Conservation (phyloP, 1,139 yeast species). For the Geotrichum aggregatum region DNA sequence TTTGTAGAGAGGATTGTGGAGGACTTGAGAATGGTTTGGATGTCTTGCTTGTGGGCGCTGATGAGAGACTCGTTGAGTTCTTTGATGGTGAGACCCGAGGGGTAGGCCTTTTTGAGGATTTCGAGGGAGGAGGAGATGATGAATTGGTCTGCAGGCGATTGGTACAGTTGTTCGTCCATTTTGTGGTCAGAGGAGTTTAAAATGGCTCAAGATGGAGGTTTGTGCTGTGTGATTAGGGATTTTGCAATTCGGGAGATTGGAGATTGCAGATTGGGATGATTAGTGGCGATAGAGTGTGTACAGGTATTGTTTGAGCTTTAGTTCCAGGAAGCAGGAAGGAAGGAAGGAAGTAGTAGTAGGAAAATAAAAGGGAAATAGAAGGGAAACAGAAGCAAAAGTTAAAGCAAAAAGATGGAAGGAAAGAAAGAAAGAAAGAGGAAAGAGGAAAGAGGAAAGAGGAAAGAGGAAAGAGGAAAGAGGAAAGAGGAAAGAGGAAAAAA, state of each 20-base stretch:
- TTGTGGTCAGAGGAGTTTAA: too few relatives aligned
- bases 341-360: background rate
- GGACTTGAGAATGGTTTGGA: conserved; percentile 28
- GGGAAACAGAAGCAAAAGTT: background rate
- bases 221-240: too few relatives aligned
- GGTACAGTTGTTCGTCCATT: conserved; percentile 2
- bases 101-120: conserved; percentile 28
- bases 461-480: background rate
- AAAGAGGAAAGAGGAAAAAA: background rate
- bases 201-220: too few relatives aligned
- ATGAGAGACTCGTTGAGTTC: conserved; percentile 32
- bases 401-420: background rate
- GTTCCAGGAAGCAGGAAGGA: too few relatives aligned
- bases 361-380: background rate
- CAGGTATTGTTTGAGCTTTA: too few relatives aligned
- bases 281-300: conserved; percentile 2
- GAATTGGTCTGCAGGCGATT: conserved; percentile 4
- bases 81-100: conserved; percentile 34
- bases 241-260: too few relatives aligned
- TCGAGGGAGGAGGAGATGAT: conserved; percentile 21
- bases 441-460: background rate
- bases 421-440: background rate
- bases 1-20: conserved; percentile 37
- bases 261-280: background rate
- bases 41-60: conserved; percentile 21